Evolutionary conservation across 176 grass and related monocot genomes (phyloP), one percentile per base, ranked within the genome.

Genomic region (Canna indica): DNA sequence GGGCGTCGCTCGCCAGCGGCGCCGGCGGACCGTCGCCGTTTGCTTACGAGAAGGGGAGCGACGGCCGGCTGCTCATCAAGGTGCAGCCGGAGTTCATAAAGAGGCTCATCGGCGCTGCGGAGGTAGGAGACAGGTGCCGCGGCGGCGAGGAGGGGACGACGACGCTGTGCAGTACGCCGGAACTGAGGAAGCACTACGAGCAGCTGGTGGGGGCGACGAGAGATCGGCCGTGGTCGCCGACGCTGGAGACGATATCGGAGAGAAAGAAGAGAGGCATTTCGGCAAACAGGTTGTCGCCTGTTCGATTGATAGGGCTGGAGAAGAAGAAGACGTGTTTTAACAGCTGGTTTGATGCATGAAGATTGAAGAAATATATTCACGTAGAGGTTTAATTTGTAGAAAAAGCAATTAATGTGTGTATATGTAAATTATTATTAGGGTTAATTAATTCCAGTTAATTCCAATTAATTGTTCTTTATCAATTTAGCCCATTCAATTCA

Each of bases 111-210:
- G 76, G 36, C 26, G 50, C n/a, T n/a, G 45, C 31, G 69, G 42
- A 35, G 81, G 76, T 73, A n/a, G 67, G 35, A 6, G 71, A 81
- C 2, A 2, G 2, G 7, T n/a, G 25, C 57, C n/a, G 59, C 6
- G 10, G 29, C 16, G 41, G 69, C 22, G 59, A 72, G 46, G 31
- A 29, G 24, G 7, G 13, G 33, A 6, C 1, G 29, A 3, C 18
- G 3, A 50, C 22, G 34, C 69, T 91, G 64, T 91, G 88, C 68
- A 91, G 76, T 72, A 91, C 91, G 47, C 85, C 85, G 59, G 91
- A 91, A 81, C 78, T 95, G 69, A 85, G 77, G 82, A 78, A 86
- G 59, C 91, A 95, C 77, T 95, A 91, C 82, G 77, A 71, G 53
- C 82, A 86, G 77, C 81, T 95, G 47, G 91, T 90, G 28, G 81